Evolutionary conservation across 2,329 filamentous ascomycete genomes (phyloP), one percentile per base, ranked within the genome.

Genomic region (Scorias spongiosa): DNA sequence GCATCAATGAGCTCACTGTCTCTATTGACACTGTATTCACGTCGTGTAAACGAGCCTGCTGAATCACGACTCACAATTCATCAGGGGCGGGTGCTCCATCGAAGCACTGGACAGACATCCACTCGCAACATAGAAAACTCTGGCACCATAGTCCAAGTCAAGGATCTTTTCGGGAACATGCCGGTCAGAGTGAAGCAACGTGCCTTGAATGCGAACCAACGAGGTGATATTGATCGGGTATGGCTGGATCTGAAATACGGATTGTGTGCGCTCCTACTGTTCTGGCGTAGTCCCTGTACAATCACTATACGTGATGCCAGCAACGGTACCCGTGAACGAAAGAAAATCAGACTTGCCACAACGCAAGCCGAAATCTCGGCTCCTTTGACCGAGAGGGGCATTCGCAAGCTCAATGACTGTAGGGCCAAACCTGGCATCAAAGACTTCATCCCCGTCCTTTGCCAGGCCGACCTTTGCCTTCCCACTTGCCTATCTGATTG

Each of bases 111-210:
- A 9, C 32, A 36, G 32, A 9, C 11, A 12, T 9, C 15, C 15
- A 70, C 82, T 44, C 63, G 70, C 1, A 81, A 83, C 5, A 74
- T 77, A 5, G 66, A 71, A 10, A 61, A 69, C 7, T 72, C 78
- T 41, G 89, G 89, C 4, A 94, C 88, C 0, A 74, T 76, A 26
- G 78, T 89, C 2, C 72, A 72, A 0, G 81, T 93, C 5, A 76
- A 80, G 44, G 80, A 94, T 58, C 67, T 95, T 1, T 96, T 95
- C 62, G 87, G 88, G 0, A 82, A 80, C 46, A 84, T 95, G 76
- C 87, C 89, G 0, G 89, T 95, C 10, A 78, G 89, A 11, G 80
- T 93, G 20, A 93, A 91, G 58, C 83, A 87, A 53, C 75, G 87
- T 49, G 75, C 75, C 0, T 52, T 77, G 2, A 63, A 49, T 59